Percentiles rank a stretch among this genome's conserved stretches.
phyloP scores from a whole-genome alignment of 768 basidiomycete species.

The Kwoniella botswanensis region DNA sequence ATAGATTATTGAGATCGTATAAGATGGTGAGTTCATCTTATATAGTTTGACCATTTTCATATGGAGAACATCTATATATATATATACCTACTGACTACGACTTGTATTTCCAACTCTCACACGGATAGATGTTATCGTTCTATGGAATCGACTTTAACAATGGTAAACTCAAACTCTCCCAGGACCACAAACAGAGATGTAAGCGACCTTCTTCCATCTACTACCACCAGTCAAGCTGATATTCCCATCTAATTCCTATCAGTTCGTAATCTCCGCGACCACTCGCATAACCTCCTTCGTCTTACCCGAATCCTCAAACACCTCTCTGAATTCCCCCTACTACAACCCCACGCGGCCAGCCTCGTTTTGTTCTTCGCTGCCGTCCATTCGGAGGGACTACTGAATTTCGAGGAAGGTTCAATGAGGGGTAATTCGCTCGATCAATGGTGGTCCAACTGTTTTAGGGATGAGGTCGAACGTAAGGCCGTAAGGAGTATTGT shows the following conservation, averaged over 20 bases:
- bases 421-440: constrained; percentile 47
- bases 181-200: constrained; percentile 34
- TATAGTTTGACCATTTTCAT: neutral
- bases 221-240: constrained; percentile 3
- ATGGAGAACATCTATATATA: neutral
- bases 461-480: constrained; percentile 38
- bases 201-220: constrained; percentile 7
- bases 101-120: neutral
- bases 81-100: neutral
- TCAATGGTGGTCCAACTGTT: constrained; percentile 46
- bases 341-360: constrained; percentile 41
- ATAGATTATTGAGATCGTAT: constrained; percentile 42
- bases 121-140: constrained; percentile 41
- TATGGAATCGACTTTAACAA: constrained; percentile 48
- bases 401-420: constrained; percentile 29
- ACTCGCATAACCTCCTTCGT: constrained; percentile 55
- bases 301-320: constrained; percentile 53
- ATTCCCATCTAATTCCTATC: neutral
- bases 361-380: constrained; percentile 45
- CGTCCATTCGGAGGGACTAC: constrained; percentile 36
- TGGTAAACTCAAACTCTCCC: constrained; percentile 22
- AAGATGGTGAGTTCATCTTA: constrained; percentile 36
- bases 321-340: constrained; percentile 43
- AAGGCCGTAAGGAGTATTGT: constrained; percentile 34
- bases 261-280: constrained; percentile 44